Percentiles rank a stretch among this genome's conserved stretches.
phyloP scores from a whole-genome alignment of 768 basidiomycete genomes.

The Lactifluus pinguis region DNA sequence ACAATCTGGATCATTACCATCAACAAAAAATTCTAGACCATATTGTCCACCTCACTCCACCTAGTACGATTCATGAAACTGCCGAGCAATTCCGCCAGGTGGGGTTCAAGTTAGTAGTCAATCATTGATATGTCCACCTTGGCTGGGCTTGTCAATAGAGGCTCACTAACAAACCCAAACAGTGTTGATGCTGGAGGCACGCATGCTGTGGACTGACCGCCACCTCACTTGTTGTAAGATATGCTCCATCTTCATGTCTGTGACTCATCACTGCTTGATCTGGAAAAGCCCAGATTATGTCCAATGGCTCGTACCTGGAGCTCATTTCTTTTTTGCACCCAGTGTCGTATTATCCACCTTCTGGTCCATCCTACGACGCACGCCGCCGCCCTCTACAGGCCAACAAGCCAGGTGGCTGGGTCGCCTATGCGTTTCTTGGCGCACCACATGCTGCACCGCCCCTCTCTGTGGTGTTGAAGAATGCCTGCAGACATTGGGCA shows the following conservation, averaged over 20 bases:
- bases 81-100: constrained; percentile 45
- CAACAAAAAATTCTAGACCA: constrained; percentile 50
- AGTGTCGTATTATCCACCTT: constrained; percentile 42
- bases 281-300: constrained; percentile 34
- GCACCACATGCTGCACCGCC: constrained; percentile 29
- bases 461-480: constrained; percentile 48
- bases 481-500: constrained; percentile 29
- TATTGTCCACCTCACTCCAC: constrained; percentile 62
- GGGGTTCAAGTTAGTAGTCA: constrained; percentile 51
- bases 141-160: not conserved
- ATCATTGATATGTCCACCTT: not conserved
- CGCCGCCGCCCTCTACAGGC: constrained; percentile 49
- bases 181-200: constrained; percentile 62
- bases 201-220: constrained; percentile 54
- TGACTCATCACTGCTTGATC: not conserved
- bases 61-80: constrained; percentile 42
- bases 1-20: constrained; percentile 12
- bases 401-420: constrained; percentile 48
- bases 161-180: not conserved
- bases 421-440: constrained; percentile 58
- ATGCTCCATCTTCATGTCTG: not conserved
- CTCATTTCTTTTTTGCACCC: constrained; percentile 59
- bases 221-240: constrained; percentile 53
- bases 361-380: constrained; percentile 34
- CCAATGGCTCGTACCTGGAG: constrained; percentile 57